A percentile compares a stretch with the other conserved stretches of the same genome.
phyloP scores from a whole-genome alignment of 2,329 filamentous ascomycete species.

The Clonostachys chloroleuca region DNA sequence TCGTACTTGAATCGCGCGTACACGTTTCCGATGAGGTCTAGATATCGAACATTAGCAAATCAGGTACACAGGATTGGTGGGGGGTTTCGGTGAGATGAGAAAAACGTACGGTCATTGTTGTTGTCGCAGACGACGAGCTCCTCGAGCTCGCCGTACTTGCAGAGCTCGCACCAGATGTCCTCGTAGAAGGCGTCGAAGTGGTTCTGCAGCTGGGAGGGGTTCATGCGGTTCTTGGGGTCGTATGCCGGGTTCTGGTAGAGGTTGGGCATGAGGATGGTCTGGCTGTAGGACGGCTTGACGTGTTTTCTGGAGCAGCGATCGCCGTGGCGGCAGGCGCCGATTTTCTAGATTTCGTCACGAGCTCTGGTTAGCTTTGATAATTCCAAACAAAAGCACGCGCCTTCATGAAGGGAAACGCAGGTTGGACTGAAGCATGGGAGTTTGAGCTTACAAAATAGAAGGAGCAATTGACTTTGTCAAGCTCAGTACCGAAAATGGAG shows the following conservation, averaged over 20 bases:
- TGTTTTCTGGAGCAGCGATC: constrained; percentile 98
- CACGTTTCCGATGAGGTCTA: constrained; percentile 95
- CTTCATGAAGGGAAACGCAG: neutral
- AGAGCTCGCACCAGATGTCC: constrained; percentile 99
- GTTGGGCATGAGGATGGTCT: constrained; percentile 96
- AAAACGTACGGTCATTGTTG: constrained; percentile 84
- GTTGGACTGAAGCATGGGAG: neutral
- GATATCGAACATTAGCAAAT: too few relatives aligned
- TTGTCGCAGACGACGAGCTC: constrained; percentile 99
- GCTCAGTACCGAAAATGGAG: constrained; percentile 98
- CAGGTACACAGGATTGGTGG: neutral
- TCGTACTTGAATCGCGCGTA: constrained; percentile 99
- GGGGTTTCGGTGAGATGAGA: neutral
- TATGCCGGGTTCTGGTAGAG: constrained; percentile 99
- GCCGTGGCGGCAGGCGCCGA: constrained; percentile 96
- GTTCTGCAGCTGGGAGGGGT: constrained; percentile 91
- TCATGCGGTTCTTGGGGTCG: constrained; percentile 96
- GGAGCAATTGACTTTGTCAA: constrained; percentile 99
- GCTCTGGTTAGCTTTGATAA: neutral
- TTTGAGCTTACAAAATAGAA: constrained; percentile 68
- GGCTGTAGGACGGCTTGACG: constrained; percentile 96
- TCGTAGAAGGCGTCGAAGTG: constrained; percentile 99
- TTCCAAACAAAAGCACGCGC: neutral
- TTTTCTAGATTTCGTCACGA: constrained; percentile 64
- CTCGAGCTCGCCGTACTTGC: constrained; percentile 96